These are phyloP conservation scores for Quercus mongolica DNA, from an alignment of 306 rosid species.

Conservation along the genomic window DNA sequence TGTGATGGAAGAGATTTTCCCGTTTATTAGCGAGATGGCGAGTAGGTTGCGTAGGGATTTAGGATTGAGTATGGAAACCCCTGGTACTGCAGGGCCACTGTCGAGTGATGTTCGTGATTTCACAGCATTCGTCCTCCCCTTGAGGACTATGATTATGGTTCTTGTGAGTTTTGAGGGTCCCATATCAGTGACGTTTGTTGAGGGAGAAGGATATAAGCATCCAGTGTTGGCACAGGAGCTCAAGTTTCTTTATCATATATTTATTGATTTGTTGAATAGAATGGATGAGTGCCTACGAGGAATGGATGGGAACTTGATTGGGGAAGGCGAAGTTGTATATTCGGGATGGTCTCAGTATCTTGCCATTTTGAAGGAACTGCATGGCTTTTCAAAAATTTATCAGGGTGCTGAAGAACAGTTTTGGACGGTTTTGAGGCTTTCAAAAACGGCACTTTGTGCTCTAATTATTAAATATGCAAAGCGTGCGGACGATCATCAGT, in stretches of 20 bases:
- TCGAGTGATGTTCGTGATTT: slow-evolving; percentile 49
- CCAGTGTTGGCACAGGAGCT: slow-evolving; percentile 34
- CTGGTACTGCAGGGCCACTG: slow-evolving; percentile 37
- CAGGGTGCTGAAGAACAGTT: slow-evolving; percentile 46
- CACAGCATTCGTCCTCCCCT: slow-evolving; percentile 31
- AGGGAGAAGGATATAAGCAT: slow-evolving; percentile 18
- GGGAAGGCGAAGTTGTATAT: slow-evolving; percentile 31
- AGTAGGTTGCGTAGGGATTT: slow-evolving; percentile 43
- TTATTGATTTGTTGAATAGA: slow-evolving; percentile 34
- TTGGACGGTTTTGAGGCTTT: slow-evolving; percentile 42
- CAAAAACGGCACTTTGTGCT: slow-evolving; percentile 35
- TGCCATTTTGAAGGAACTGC: slow-evolving; percentile 52
- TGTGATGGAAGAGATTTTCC: slow-evolving; percentile 40
- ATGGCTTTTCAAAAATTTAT: slow-evolving; percentile 45
- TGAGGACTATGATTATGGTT: slow-evolving; percentile 26
- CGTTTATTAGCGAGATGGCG: slow-evolving; percentile 51
- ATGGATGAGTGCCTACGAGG: slow-evolving; percentile 48
- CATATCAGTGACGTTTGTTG: not conserved
- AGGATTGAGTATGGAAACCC: slow-evolving; percentile 40
- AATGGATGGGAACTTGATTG: slow-evolving; percentile 42
- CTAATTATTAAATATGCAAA: slow-evolving; percentile 41
- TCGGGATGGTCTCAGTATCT: slow-evolving; percentile 58
- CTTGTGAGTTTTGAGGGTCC: slow-evolving; percentile 17
- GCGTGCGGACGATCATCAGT: slow-evolving; percentile 43
- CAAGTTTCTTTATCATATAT: slow-evolving; percentile 33